Conservation (phyloP, 352 stramenopile genomes). For the Phytophthora melonis region DNA sequence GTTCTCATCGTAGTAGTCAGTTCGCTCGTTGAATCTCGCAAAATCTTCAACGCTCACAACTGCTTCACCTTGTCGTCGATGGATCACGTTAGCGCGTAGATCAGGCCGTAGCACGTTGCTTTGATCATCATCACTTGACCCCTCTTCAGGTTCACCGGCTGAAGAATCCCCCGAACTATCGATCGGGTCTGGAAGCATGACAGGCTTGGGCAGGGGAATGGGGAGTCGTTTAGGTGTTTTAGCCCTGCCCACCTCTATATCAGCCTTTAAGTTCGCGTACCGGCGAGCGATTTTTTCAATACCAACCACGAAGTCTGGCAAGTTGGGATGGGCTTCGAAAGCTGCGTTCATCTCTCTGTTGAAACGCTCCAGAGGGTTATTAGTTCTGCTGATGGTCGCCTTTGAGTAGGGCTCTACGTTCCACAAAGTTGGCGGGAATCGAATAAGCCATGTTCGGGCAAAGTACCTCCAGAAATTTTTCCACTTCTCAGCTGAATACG, state of each 20-base stretch:
- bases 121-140: too few relatives aligned
- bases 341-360: too few relatives aligned
- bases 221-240: too few relatives aligned
- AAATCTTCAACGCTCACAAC: background rate
- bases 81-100: too few relatives aligned
- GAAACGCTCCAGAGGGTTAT: slow-evolving; percentile 37
- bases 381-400: background rate
- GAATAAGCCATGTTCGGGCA: slow-evolving; percentile 2
- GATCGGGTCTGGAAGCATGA: too few relatives aligned
- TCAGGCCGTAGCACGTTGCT: too few relatives aligned
- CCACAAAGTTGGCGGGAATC: slow-evolving; percentile 5
- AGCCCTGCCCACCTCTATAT: too few relatives aligned
- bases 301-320: slow-evolving; percentile 22
- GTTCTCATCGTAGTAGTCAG: background rate
- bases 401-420: slow-evolving; percentile 2
- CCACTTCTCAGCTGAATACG: slow-evolving; percentile 2
- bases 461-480: slow-evolving; percentile 5
- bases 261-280: background rate
- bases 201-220: too few relatives aligned
- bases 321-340: slow-evolving; percentile 21
- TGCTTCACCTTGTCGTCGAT: too few relatives aligned
- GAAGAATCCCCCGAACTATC: too few relatives aligned
- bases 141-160: too few relatives aligned
- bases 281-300: slow-evolving; percentile 20
- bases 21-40: background rate